Conservation (phyloP, 768 basidiomycete species). For the Phaffia australis region DNA sequence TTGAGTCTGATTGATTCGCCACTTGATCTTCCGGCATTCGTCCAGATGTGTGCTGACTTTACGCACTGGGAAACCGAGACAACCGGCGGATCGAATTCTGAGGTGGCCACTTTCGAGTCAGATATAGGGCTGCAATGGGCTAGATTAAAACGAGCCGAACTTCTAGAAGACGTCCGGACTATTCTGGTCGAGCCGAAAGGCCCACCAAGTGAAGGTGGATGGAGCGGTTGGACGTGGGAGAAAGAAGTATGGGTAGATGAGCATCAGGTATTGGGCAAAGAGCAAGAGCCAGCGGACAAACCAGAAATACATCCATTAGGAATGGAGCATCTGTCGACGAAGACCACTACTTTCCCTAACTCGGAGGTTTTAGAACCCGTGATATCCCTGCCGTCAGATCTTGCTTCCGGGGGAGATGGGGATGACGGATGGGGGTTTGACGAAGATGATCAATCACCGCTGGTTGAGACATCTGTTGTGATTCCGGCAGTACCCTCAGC, state of each 20-base stretch:
- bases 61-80: constrained; percentile 3
- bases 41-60: background rate
- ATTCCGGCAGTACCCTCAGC: background rate
- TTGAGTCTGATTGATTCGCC: constrained; percentile 1
- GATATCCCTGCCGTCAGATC: background rate
- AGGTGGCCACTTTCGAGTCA: constrained; percentile 4
- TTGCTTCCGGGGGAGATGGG: constrained; percentile 20
- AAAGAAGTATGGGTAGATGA: constrained; percentile 7
- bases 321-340: constrained; percentile 7
- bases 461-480: background rate
- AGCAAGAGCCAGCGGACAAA: background rate
- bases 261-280: background rate
- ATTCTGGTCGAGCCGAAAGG: constrained; percentile 1
- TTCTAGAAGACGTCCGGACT: too few species aligned
- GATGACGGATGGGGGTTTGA: constrained; percentile 42
- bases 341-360: background rate
- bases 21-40: constrained; percentile 5
- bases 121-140: constrained; percentile 12
- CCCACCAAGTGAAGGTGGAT: background rate
- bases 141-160: constrained; percentile 6
- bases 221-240: constrained; percentile 7
- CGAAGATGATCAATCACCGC: constrained; percentile 36
- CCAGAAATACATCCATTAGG: background rate
- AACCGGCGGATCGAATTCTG: background rate
- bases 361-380: background rate